Base-by-base conservation (phyloP, 106 monocot genomes). In the Agapanthus africanus region DNA sequence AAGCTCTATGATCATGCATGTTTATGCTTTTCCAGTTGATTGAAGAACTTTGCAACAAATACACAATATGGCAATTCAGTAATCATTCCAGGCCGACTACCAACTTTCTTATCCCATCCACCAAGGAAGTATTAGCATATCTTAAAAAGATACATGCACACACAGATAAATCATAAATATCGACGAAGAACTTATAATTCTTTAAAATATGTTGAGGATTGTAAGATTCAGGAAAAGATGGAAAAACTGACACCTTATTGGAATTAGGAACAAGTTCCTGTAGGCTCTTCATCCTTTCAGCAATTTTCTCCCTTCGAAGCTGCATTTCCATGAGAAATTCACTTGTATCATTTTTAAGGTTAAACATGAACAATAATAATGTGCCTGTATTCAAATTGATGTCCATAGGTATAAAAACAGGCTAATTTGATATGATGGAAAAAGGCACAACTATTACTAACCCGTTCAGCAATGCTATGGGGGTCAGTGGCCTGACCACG, bases 391-490 rank as follows among this genome's bases (percentile, higher is more conserved):
- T 14, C 1, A 46, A 11, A 46, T 4, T 19, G 4, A 46, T 46
- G 19, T 4, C 42, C 42, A 42, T 42, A 42, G 15, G 15, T 8
- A 8, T 42, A 42, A 42, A 46, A 19, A 46, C 46, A 2, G 11
- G 46, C 46, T n/a, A n/a, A n/a, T n/a, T n/a, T n/a, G n/a, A n/a
- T n/a, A n/a, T n/a, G n/a, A n/a, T n/a, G n/a, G n/a, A n/a, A n/a
- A n/a, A n/a, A n/a, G n/a, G n/a, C n/a, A n/a, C n/a, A n/a, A n/a
- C n/a, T n/a, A n/a, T n/a, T n/a, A 76, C 87, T 72, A 47, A 93
- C 93, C 81, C 93, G 78, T 64, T 93, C 93, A 10, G 93, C 93
- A 73, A 93, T 93, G 42, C 93, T 93, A 63, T 93, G 93, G 63
- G 93, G 93, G 51, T 93, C 89, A 63, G 93, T 93, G 70, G 93